phyloP scores from a whole-genome alignment of 148 eudicot genomes.

The Persicaria tinctoria region DNA sequence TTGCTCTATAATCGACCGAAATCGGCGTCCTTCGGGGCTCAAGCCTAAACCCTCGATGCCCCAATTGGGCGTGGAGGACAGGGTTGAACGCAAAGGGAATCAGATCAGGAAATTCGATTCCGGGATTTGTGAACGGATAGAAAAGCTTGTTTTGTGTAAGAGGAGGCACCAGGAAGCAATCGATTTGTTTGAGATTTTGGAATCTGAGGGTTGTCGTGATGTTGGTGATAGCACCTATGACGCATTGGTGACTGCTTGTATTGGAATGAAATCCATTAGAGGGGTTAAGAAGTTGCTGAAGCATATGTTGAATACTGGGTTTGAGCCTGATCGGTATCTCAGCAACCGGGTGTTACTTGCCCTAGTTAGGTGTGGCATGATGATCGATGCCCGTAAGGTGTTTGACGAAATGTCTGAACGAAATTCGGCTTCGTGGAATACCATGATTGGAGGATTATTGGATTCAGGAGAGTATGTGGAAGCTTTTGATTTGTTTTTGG shows the following conservation, averaged over 20 bases:
- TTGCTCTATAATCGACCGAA: not conserved
- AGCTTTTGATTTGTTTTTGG: constrained; percentile 55
- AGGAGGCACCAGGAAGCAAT: constrained; percentile 55
- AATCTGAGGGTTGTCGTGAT: constrained; percentile 34
- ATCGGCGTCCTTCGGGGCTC: not conserved
- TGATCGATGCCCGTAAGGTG: constrained; percentile 60
- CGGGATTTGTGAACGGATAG: constrained; percentile 27
- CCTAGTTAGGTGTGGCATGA: constrained; percentile 81
- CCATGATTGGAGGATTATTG: constrained; percentile 64
- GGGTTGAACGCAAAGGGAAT: not conserved
- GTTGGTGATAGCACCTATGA: constrained; percentile 47
- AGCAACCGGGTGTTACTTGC: constrained; percentile 66
- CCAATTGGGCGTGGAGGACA: not conserved
- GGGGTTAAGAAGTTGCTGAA: constrained; percentile 63
- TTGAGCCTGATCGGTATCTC: constrained; percentile 61
- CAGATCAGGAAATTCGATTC: not conserved
- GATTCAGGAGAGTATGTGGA: constrained; percentile 53
- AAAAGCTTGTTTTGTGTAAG: constrained; percentile 41
- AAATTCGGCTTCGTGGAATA: constrained; percentile 73
- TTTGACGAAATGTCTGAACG: constrained; percentile 69
- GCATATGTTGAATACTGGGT: constrained; percentile 41
- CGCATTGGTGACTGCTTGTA: constrained; percentile 67
- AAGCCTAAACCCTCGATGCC: constrained; percentile 7
- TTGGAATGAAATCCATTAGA: constrained; percentile 55
- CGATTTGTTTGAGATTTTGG: constrained; percentile 73